phyloP scores from a whole-genome alignment of 495 filamentous ascomycete species.

The Trichoderma erinaceum region DNA sequence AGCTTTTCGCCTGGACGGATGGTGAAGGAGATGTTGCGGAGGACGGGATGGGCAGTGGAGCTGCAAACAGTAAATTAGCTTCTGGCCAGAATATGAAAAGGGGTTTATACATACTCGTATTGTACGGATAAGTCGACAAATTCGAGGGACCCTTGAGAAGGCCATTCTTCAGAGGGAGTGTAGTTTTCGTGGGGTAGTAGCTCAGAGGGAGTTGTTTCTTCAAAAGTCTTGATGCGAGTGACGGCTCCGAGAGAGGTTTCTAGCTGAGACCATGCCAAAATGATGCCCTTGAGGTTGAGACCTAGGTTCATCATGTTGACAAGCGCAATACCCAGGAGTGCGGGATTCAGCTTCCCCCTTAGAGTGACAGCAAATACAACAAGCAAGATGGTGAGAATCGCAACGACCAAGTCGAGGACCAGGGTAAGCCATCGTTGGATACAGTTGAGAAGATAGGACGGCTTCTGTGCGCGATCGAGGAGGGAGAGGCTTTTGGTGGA shows the following conservation, averaged over 20 bases:
- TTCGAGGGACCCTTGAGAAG: slow-evolving; percentile 41
- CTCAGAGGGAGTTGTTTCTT: slow-evolving; percentile 43
- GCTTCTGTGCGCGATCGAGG: slow-evolving; percentile 49
- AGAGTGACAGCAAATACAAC: slow-evolving; percentile 35
- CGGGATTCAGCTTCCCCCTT: slow-evolving; percentile 27
- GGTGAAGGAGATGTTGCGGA: slow-evolving; percentile 19
- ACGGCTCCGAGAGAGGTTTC: slow-evolving; percentile 41
- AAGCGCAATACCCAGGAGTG: slow-evolving; percentile 34
- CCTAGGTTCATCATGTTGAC: slow-evolving; percentile 34
- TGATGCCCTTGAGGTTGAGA: slow-evolving; percentile 29
- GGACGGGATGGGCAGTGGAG: slow-evolving; percentile 11
- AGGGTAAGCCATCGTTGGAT: slow-evolving; percentile 50
- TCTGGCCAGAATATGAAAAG: background rate
- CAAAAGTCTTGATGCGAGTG: slow-evolving; percentile 53
- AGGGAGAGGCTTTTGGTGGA: slow-evolving; percentile 41
- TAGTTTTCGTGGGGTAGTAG: slow-evolving; percentile 25
- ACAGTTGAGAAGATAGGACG: slow-evolving; percentile 47
- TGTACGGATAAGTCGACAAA: slow-evolving; percentile 35
- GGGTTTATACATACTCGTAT: slow-evolving; percentile 11
- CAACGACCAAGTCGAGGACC: slow-evolving; percentile 41
- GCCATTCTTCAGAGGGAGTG: slow-evolving; percentile 43
- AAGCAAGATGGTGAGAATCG: slow-evolving; percentile 35
- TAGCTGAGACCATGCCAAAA: slow-evolving; percentile 34
- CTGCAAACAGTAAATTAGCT: background rate
- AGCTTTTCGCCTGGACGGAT: slow-evolving; percentile 35